Evolutionary conservation across 345 rosid genomes (phyloP), one percentile per base, ranked within the genome.

Genomic region (Syzygium aromaticum): DNA sequence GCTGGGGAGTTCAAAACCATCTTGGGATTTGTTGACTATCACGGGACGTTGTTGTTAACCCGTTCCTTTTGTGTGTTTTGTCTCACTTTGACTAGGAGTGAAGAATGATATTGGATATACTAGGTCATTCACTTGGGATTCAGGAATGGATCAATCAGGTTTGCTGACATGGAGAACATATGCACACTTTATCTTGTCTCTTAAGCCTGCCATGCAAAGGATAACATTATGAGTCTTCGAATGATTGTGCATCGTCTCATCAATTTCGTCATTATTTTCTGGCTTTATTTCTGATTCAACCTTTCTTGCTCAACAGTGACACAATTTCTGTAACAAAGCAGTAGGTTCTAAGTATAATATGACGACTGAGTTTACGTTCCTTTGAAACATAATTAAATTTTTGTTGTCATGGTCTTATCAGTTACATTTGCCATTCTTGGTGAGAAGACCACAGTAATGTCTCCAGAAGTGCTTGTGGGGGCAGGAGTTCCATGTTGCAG

Each of bases 401-500:
- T 38, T 38, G 5, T 73, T 19, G 25, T 38, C 15, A 5, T 73
- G 82, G 82, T 73, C 49, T 84, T 73, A 51, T 85, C 92, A 97
- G 99, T 95, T 89, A 95, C 98, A 80, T 96, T 96, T 91, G 90
- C 94, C 85, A 91, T 94, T 84, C 99, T 97, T 82, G 99, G 99
- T 86, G 97, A 97, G 95, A 97, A 97, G 93, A 97, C 99, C 49
- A 97, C 99, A 40, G 96, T 98, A 83, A 95, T 98, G 95, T 96
- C 99, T 59, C 99, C 99, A 49, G 99, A 98, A 95, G 98, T 98
- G 89, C 95, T 98, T 91, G 90, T 93, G 77, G 88, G 90, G 87
- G 98, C 97, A 17, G 99, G 99, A 59, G 93, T 98, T 88, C 99
- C 99, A 25, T 98, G 99, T 92, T 98, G 99, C 98, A 95, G 99